Evolutionary conservation across 2,329 filamentous ascomycete species (phyloP).

Genomic region (Fusarium veterinarium): DNA sequence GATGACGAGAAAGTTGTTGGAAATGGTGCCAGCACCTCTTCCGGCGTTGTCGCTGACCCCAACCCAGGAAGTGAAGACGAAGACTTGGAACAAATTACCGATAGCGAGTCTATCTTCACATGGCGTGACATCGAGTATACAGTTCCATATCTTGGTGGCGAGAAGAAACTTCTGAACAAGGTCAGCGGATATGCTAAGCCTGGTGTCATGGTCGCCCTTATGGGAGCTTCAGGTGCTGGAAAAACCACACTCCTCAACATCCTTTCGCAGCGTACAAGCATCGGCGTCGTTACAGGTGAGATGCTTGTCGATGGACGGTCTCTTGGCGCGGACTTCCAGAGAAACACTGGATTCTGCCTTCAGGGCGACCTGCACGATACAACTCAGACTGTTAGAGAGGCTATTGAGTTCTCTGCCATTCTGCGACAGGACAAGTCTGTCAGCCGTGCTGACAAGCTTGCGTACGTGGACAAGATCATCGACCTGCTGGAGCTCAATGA

Average conservation of each 20-base stretch:
- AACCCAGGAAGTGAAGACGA: conserved; percentile 13
- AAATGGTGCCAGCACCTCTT: not conserved
- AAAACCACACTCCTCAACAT: conserved; percentile 88
- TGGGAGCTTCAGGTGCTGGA: conserved; percentile 84
- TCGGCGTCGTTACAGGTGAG: conserved; percentile 79
- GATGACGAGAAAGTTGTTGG: conserved; percentile 46
- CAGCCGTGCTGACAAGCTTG: conserved; percentile 69
- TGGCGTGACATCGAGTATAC: conserved; percentile 79
- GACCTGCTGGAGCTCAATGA: conserved; percentile 72
- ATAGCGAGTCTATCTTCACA: conserved; percentile 67
- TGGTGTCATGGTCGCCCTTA: conserved; percentile 81
- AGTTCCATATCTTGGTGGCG: conserved; percentile 62
- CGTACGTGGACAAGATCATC: conserved; percentile 73
- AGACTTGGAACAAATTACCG: conserved; percentile 41
- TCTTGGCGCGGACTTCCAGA: conserved; percentile 78
- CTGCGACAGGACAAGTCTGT: conserved; percentile 68
- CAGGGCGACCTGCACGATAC: conserved; percentile 74
- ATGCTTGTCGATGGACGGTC: conserved; percentile 80
- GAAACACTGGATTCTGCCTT: conserved; percentile 76
- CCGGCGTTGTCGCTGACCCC: conserved; percentile 14
- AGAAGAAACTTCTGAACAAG: conserved; percentile 52
- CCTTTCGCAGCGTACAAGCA: conserved; percentile 75
- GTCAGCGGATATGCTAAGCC: conserved; percentile 84
- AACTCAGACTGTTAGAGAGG: conserved; percentile 72
- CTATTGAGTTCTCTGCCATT: conserved; percentile 72